Evolutionary conservation across 1,139 yeast species (phyloP), one percentile per base, ranked within the genome.

Genomic region (Candida tropicalis): DNA sequence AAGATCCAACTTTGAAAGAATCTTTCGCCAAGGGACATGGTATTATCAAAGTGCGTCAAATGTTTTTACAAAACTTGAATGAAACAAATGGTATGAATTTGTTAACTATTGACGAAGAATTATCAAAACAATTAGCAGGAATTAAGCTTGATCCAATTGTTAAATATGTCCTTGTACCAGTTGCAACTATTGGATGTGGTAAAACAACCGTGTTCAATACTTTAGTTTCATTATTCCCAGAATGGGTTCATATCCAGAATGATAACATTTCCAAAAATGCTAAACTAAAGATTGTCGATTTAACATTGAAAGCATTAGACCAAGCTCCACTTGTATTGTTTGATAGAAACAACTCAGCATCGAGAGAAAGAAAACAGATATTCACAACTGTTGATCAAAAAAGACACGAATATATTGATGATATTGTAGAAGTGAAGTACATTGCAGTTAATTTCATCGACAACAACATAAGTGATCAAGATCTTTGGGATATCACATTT

Each of bases 121-220:
- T 61, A 17, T 45, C 57, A 15, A 40, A 29, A 18, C 46, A 47
- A 23, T 40, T 54, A 18, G 42, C 42, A 15, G 37, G 46, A 1
- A 25, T 49, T 2, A 45, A 44, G 6, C 28, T 44, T 13, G 47
- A 45, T 7, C 42, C 49, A 9, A 36, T 45, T 16, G 28, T 34
- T 3, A 82, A 81, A 55, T 88, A 80, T 56, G 75, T 87, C 0
- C 56, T 95, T 1, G 77, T 90, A 1, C 95, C 98, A 0, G 81
- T 91, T 11, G 90, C 98, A 0, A 89, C 97, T 0, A 79, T 93
- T 40, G 99, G 98, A 0, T 89, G 97, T 61, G 99, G 99, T 7
- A 95, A 95, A 59, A 90, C 98, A 0, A 89, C 97, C 0, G 78
- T 88, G 0, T 80, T 89, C 3, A 62, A 77, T 38, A 83, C 93